These are phyloP conservation scores for Lotmaria passim DNA, from an alignment of 208 protist species.

Conservation along the genomic window DNA sequence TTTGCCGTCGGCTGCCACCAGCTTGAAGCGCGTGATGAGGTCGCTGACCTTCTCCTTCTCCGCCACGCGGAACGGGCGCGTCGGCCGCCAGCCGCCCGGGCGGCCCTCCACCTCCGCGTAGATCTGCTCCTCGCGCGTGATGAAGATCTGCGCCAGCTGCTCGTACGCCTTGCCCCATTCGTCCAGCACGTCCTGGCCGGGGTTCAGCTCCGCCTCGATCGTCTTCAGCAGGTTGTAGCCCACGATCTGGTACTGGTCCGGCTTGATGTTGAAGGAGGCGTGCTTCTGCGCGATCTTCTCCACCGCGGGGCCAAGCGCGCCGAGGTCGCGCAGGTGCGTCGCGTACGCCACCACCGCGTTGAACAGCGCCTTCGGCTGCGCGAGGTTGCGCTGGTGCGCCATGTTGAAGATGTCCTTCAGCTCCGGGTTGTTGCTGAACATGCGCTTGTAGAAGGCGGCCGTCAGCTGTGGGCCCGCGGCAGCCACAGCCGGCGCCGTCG, in stretches of 20 bases:
- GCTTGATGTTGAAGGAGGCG: slow-evolving; percentile 42
- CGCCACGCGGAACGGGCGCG: slow-evolving; percentile 39
- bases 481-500: slow-evolving; percentile 43
- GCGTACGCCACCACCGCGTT: slow-evolving; percentile 52
- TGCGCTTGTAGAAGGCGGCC: slow-evolving; percentile 48
- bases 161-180: slow-evolving; percentile 59
- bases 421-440: slow-evolving; percentile 46
- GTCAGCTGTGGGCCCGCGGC: slow-evolving; percentile 35
- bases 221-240: slow-evolving; percentile 54
- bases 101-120: slow-evolving; percentile 35
- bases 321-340: slow-evolving; percentile 45
- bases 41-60: slow-evolving; percentile 48
- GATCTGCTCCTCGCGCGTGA: slow-evolving; percentile 45
- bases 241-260: slow-evolving; percentile 51
- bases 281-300: slow-evolving; percentile 59
- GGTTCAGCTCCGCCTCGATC: slow-evolving; percentile 49
- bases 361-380: slow-evolving; percentile 52
- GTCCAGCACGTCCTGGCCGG: slow-evolving; percentile 42
- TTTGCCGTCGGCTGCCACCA: slow-evolving; percentile 39
- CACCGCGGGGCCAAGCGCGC: slow-evolving; percentile 36
- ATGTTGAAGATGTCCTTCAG: slow-evolving; percentile 57
- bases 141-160: slow-evolving; percentile 46
- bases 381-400: slow-evolving; percentile 41
- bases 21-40: slow-evolving; percentile 42
- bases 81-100: slow-evolving; percentile 34